Percentiles rank a stretch among this genome's conserved stretches.
These are phyloP conservation scores for Colletotrichum sojae DNA, from an alignment of 2,329 filamentous ascomycete genomes.

Conservation along the genomic window DNA sequence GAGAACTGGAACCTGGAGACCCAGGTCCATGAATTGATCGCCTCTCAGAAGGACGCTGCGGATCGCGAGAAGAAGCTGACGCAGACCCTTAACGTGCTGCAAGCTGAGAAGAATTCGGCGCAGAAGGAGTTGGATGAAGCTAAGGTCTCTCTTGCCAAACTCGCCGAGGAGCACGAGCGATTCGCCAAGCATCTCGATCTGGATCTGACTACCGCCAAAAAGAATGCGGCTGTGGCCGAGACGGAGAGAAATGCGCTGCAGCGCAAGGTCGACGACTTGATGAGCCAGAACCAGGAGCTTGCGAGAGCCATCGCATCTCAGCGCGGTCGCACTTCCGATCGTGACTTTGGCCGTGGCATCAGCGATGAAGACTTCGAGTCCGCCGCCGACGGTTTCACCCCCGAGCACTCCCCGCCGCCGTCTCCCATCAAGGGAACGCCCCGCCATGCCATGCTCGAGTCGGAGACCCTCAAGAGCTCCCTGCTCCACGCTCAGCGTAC, in stretches of 20 bases:
- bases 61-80: slow-evolving; percentile 88
- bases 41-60: slow-evolving; percentile 79
- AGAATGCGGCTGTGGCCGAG: slow-evolving; percentile 83
- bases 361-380: slow-evolving; percentile 76
- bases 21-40: slow-evolving; percentile 85
- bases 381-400: slow-evolving; percentile 78
- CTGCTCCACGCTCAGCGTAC: slow-evolving; percentile 95
- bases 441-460: slow-evolving; percentile 91
- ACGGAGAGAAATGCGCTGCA: slow-evolving; percentile 84
- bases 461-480: slow-evolving; percentile 94
- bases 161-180: slow-evolving; percentile 84
- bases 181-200: slow-evolving; percentile 88
- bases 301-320: slow-evolving; percentile 85
- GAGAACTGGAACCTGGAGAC: slow-evolving; percentile 99
- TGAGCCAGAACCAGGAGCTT: slow-evolving; percentile 90
- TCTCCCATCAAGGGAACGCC: slow-evolving; percentile 94
- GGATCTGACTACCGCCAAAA: slow-evolving; percentile 86
- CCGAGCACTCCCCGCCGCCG: slow-evolving; percentile 90
- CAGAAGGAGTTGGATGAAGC: slow-evolving; percentile 94
- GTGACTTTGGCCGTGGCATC: slow-evolving; percentile 70
- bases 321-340: slow-evolving; percentile 76
- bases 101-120: slow-evolving; percentile 80
- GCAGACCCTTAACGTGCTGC: slow-evolving; percentile 77
- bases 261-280: slow-evolving; percentile 89
- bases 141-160: slow-evolving; percentile 82